Evolutionary conservation across 805 yeast genomes (phyloP).

Genomic region (Candida sanyiensis): DNA sequence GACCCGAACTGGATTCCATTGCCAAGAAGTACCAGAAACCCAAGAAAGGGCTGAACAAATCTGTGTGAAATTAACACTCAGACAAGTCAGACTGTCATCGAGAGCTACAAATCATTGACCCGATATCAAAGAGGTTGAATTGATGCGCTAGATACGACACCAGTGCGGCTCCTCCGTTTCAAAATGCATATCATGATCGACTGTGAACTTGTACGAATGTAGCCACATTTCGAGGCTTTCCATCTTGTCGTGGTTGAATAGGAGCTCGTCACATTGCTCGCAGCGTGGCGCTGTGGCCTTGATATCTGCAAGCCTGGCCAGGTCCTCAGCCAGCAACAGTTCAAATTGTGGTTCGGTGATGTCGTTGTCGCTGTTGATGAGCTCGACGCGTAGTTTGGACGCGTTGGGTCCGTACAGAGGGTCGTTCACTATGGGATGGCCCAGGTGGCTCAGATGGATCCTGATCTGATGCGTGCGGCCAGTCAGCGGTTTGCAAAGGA

Average conservation of each 20-base stretch:
- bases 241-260: conserved; percentile 13
- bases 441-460: conserved; percentile 82
- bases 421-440: conserved; percentile 87
- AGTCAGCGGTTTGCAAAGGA: conserved; percentile 78
- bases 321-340: conserved; percentile 12
- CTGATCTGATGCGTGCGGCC: conserved; percentile 96
- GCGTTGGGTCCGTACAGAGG: conserved; percentile 48
- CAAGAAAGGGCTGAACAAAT: not conserved
- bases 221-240: conserved; percentile 20
- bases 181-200: conserved; percentile 14
- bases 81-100: no score
- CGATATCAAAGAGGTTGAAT: no score
- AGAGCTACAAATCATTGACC: not conserved
- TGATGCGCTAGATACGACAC: conserved; percentile 19
- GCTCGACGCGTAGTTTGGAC: conserved; percentile 8
- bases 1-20: conserved; percentile 7
- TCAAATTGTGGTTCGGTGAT: conserved; percentile 14
- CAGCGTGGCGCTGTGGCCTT: conserved; percentile 33
- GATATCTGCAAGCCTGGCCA: conserved; percentile 7
- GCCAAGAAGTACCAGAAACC: not conserved
- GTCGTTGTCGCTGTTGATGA: conserved; percentile 8
- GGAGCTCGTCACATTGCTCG: conserved; percentile 17
- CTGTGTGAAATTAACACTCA: no score
- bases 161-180: conserved; percentile 20
- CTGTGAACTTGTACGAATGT: conserved; percentile 21